Evolutionary conservation across 2,329 filamentous ascomycete genomes (phyloP).

Genomic region (Penicillium sp.): DNA sequence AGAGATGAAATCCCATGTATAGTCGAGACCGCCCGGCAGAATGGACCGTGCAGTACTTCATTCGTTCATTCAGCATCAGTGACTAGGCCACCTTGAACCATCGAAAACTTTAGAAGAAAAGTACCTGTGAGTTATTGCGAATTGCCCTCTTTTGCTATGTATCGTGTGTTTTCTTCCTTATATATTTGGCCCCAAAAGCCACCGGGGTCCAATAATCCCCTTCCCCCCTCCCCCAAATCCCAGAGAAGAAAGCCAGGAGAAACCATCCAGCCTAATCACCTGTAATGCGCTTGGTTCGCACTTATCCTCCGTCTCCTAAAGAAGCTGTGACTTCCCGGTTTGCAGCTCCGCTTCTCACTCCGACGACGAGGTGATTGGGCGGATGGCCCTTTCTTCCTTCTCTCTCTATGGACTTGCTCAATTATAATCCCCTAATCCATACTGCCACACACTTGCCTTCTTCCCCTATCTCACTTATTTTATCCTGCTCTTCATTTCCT

Average conservation of each 20-base stretch:
- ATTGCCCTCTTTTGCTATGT: not conserved
- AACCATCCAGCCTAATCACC: slow-evolving; percentile 14
- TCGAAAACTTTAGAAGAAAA: slow-evolving; percentile 17
- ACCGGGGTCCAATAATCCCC: not conserved
- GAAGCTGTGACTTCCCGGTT: slow-evolving; percentile 32
- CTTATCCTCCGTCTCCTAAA: slow-evolving; percentile 18
- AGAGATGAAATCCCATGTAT: not conserved
- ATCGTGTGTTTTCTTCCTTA: slow-evolving; percentile 1
- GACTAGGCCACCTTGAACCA: slow-evolving; percentile 11
- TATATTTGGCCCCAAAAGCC: not conserved
- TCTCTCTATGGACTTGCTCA: not conserved
- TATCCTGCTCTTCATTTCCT: not conserved
- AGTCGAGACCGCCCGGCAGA: slow-evolving; percentile 24
- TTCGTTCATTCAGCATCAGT: slow-evolving; percentile 22
- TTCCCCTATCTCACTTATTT: slow-evolving; percentile 9
- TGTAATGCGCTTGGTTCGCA: slow-evolving; percentile 29
- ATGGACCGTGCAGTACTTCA: slow-evolving; percentile 21
- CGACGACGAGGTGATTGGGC: slow-evolving; percentile 14
- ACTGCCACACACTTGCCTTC: slow-evolving; percentile 17
- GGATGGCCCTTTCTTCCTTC: not conserved
- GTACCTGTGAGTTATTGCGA: slow-evolving; percentile 19
- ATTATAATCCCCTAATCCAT: slow-evolving; percentile 10
- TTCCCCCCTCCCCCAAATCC: not conserved
- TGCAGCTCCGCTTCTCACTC: slow-evolving; percentile 21
- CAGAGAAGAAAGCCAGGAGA: slow-evolving; percentile 13